Percentiles rank a stretch among this genome's conserved stretches.
These are phyloP conservation scores for Boletus tylopilopsis DNA, from an alignment of 768 basidiomycete genomes.

Conservation along the genomic window DNA sequence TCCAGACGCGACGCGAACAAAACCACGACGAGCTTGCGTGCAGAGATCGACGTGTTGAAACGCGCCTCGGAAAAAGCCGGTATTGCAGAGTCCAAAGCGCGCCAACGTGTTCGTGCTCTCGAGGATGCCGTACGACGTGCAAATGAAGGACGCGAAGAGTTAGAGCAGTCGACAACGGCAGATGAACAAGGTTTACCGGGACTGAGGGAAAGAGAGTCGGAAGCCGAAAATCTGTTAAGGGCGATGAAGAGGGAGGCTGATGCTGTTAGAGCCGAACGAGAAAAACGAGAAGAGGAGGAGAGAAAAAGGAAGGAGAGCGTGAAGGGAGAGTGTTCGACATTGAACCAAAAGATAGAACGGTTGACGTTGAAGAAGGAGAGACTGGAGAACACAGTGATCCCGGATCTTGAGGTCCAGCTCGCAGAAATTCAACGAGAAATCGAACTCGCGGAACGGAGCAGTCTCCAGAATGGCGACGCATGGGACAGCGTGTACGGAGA, in stretches of 20 bases:
- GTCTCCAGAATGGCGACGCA: conserved; percentile 13
- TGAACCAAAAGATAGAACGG: conserved; percentile 65
- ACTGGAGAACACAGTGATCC: conserved; percentile 53
- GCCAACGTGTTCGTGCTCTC: conserved; percentile 82
- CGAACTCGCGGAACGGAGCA: conserved; percentile 35
- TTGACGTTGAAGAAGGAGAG: conserved; percentile 62
- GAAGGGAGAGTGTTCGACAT: conserved; percentile 52
- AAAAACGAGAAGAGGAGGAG: conserved; percentile 46
- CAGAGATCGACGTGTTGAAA: conserved; percentile 82
- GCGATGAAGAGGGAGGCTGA: conserved; percentile 45
- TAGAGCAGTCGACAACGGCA: conserved; percentile 37
- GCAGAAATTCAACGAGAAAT: conserved; percentile 58
- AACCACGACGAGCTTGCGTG: conserved; percentile 72
- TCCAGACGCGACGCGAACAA: conserved; percentile 81
- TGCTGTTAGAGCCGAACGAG: conserved; percentile 40
- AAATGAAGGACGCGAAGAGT: conserved; percentile 47
- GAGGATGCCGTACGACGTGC: conserved; percentile 87
- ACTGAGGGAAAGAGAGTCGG: conserved; percentile 39
- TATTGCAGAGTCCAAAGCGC: conserved; percentile 70
- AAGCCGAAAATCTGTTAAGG: conserved; percentile 39
- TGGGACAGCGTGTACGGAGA: conserved; percentile 16
- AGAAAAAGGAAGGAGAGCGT: conserved; percentile 53
- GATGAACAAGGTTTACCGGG: conserved; percentile 40
- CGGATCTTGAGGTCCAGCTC: conserved; percentile 67
- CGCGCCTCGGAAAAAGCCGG: conserved; percentile 78